Evolutionary conservation across 768 basidiomycete species (phyloP).

Genomic region (Lactarius psammicola): DNA sequence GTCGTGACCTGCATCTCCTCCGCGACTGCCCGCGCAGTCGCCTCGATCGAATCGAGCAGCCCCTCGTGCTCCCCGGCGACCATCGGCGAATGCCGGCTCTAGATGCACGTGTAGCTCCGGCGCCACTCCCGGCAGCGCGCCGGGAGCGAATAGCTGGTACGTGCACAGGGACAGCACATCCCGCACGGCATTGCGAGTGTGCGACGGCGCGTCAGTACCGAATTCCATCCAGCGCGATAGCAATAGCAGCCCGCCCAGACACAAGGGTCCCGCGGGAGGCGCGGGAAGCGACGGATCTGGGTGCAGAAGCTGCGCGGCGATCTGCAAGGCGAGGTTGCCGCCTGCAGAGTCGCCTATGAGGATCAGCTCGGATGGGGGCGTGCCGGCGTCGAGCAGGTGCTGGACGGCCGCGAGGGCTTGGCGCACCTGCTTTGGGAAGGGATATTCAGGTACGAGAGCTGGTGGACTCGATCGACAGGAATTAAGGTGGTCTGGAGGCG

Average conservation of each 20-base stretch:
- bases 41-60: conserved; percentile 1
- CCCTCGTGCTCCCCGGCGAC: conserved; percentile 3
- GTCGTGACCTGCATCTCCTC: background rate
- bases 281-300: conserved; percentile 17
- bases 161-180: too few relatives aligned
- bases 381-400: conserved; percentile 25
- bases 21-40: background rate
- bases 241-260: too few relatives aligned
- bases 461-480: too few relatives aligned
- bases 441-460: background rate
- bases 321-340: too few relatives aligned
- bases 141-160: background rate
- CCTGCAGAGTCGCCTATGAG: conserved; percentile 29
- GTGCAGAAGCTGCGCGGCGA: conserved; percentile 26
- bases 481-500: background rate
- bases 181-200: too few relatives aligned
- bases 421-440: conserved; percentile 27
- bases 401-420: conserved; percentile 24
- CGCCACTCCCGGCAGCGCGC: background rate
- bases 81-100: conserved; percentile 7
- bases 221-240: too few relatives aligned
- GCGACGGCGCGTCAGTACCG: too few relatives aligned
- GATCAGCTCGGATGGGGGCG: conserved; percentile 25
- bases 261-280: background rate
- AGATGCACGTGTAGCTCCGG: background rate